Conservation (phyloP, 73 alveolate genomes). For the Paramecium tetraurelia region DNA sequence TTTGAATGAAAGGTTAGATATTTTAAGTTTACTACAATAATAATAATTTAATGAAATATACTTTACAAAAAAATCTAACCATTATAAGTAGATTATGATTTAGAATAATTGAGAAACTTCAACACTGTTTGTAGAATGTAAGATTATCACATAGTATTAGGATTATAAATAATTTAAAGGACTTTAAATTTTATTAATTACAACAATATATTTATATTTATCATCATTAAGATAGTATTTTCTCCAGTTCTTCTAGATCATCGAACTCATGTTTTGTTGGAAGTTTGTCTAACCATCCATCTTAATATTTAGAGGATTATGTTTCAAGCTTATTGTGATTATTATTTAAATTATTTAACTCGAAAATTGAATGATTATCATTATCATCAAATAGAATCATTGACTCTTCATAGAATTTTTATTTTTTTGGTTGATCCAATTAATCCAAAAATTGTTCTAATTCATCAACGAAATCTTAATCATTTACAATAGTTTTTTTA, state of each 20-base stretch:
- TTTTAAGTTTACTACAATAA: no score
- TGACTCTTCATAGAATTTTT: constrained; percentile 14
- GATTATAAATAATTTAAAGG: neutral
- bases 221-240: neutral
- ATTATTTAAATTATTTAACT: neutral
- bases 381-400: constrained; percentile 32
- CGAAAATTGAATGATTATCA: neutral
- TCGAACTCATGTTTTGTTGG: constrained; percentile 24
- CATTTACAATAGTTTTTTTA: neutral
- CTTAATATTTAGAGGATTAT: neutral
- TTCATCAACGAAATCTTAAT: constrained; percentile 29
- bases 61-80: no score
- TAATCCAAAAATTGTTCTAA: neutral
- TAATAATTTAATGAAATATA: neutral
- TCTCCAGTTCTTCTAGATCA: constrained; percentile 1
- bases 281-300: constrained; percentile 30
- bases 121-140: neutral
- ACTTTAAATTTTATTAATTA: neutral
- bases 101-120: neutral
- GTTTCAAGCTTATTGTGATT: neutral
- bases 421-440: neutral
- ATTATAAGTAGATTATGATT: no score
- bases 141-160: neutral
- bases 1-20: neutral
- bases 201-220: neutral